Conservation (phyloP, 441 rosid species). For the Populus tomentosa region DNA sequence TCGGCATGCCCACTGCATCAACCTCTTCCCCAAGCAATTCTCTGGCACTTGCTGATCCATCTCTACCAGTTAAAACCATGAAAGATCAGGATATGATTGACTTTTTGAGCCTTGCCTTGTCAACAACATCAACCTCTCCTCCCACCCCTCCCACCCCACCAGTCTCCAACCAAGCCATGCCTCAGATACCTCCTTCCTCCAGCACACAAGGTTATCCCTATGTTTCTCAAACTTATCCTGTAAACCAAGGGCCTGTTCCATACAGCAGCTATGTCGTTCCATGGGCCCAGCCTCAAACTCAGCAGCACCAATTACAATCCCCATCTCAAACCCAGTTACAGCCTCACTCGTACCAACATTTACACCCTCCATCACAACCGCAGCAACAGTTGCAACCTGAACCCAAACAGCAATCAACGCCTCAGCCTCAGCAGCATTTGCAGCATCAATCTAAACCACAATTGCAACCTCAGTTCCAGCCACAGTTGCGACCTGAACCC, state of each 20-base stretch:
- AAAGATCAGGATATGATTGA: constrained; percentile 95
- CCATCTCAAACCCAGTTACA: constrained; percentile 22
- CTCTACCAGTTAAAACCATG: constrained; percentile 54
- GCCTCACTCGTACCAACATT: constrained; percentile 15
- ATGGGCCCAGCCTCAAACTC: constrained; percentile 68
- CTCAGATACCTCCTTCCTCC: constrained; percentile 41
- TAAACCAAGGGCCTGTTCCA: constrained; percentile 41
- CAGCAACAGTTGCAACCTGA: constrained; percentile 18
- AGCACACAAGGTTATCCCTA: constrained; percentile 39
- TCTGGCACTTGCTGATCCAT: constrained; percentile 64
- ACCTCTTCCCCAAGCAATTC: constrained; percentile 27
- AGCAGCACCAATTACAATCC: constrained; percentile 29
- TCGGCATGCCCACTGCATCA: constrained; percentile 16
- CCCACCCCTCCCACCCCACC: constrained; percentile 42
- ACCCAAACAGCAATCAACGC: constrained; percentile 13
- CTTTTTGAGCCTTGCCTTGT: constrained; percentile 65
- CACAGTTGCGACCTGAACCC: constrained; percentile 16
- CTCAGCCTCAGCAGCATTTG: constrained; percentile 18
- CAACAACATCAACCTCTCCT: constrained; percentile 43
- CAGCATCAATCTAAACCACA: constrained; percentile 18
- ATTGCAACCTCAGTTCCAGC: constrained; percentile 17
- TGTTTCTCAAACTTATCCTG: constrained; percentile 32
- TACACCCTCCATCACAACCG: constrained; percentile 17
- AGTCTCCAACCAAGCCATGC: constrained; percentile 27
- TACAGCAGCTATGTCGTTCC: constrained; percentile 71